Base-by-base conservation (phyloP, 2,329 filamentous ascomycete genomes). In the Colletotrichum tofieldiae region DNA sequence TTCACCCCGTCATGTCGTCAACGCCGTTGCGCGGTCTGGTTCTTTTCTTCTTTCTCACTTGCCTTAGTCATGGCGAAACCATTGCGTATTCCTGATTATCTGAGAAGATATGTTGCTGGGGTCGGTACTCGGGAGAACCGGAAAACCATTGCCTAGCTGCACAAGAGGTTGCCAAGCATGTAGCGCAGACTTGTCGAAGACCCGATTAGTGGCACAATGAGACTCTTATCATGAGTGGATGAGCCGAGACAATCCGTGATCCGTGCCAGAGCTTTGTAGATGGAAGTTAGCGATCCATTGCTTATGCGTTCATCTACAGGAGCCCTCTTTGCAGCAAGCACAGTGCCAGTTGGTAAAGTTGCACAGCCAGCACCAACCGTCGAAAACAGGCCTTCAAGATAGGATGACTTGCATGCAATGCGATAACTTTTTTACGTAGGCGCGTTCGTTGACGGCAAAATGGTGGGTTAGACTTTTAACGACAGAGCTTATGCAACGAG, bases 1-100 rank as follows among this genome's bases (percentile, higher is more conserved):
- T 29, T 32, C 4, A 56, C 52, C 37, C 58, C 59, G 39, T 69
- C 58, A 72, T 62, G 45, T 41, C 60, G 41, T 49, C 37, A 41
- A 45, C 51, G 20, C 49, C 37, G 26, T 23, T 37, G 43, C 32
- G 2, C 2, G 11, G 20, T 39, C 8, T 18, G 11, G 39, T 51
- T 43, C 5, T 16, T 26, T 29, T 14, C 11, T 35, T 41, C 35
- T 29, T 29, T n/a, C 20, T 7, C 32, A 6, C 18, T 37, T 26
- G 29, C 12, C 5, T 54, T 45, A 26, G 49, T 45, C 61, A 64
- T 55, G 26, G 16, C 39, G 58, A 23, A 45, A 39, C 49, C 32
- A 37, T 41, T 23, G 49, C 26, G 26, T 35, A 9, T 18, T 51
- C n/a, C 11, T 29, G 4, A 16, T 18, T 35, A 16, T 29, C 32